Conservation (phyloP, 2,329 filamentous ascomycete species). For the Fusarium dimerum region DNA sequence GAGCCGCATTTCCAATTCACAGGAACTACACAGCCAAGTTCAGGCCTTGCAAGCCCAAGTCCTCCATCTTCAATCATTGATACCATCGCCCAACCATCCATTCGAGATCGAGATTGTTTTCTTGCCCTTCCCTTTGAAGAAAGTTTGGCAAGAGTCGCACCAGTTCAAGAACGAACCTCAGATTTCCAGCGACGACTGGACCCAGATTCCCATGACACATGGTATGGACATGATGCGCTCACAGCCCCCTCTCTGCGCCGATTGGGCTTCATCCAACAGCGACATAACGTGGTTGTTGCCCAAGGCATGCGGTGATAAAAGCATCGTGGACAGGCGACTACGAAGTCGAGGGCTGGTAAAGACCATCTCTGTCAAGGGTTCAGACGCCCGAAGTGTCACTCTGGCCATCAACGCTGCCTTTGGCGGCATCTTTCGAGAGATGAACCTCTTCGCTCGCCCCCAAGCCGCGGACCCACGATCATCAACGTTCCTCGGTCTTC, state of each 20-base stretch:
- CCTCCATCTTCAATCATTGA: slow-evolving; percentile 57
- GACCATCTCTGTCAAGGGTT: slow-evolving; percentile 59
- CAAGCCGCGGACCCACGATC: slow-evolving; percentile 31
- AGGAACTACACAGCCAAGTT: slow-evolving; percentile 52
- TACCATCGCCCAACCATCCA: slow-evolving; percentile 63
- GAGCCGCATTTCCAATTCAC: slow-evolving; percentile 40
- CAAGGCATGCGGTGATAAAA: slow-evolving; percentile 65
- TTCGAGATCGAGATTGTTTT: slow-evolving; percentile 79
- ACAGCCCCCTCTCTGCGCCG: slow-evolving; percentile 48
- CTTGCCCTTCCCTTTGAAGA: slow-evolving; percentile 65
- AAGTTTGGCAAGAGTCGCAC: slow-evolving; percentile 53
- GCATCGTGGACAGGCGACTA: slow-evolving; percentile 69
- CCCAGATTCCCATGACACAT: slow-evolving; percentile 51
- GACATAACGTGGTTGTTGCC: slow-evolving; percentile 66
- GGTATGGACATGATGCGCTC: slow-evolving; percentile 47
- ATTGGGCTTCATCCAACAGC: slow-evolving; percentile 46
- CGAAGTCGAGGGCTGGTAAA: slow-evolving; percentile 72
- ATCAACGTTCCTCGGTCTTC: slow-evolving; percentile 59
- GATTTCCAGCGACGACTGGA: slow-evolving; percentile 53
- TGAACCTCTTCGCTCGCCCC: slow-evolving; percentile 36
- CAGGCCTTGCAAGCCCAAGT: slow-evolving; percentile 52
- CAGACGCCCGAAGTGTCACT: slow-evolving; percentile 69
- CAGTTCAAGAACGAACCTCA: slow-evolving; percentile 47
- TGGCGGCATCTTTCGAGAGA: slow-evolving; percentile 52
- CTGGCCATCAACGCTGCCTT: slow-evolving; percentile 65